Conservation (phyloP, 306 rosid genomes). For the Prunus mume region DNA sequence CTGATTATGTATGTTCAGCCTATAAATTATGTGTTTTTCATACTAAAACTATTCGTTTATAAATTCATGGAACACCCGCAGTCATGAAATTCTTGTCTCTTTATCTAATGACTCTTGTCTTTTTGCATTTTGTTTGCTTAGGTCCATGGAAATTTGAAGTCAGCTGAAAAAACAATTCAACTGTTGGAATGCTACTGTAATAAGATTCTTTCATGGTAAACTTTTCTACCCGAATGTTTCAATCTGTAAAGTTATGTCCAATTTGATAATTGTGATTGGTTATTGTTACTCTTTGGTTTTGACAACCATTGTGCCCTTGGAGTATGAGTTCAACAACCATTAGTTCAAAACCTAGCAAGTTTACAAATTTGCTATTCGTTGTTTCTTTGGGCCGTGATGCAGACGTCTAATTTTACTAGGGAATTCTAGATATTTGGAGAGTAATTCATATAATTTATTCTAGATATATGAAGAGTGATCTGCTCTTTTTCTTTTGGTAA, state of each 20-base stretch:
- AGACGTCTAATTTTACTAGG: not conserved
- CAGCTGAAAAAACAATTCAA: conserved; percentile 45
- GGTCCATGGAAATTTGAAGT: conserved; percentile 49
- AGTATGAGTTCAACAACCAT: not conserved
- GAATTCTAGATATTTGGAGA: not conserved
- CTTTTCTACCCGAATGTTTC: conserved; percentile 1
- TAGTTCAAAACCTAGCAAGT: not conserved
- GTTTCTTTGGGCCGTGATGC: not conserved
- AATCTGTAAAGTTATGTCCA: not conserved
- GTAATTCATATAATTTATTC: not conserved
- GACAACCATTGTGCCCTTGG: not conserved
- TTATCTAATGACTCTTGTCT: conserved; percentile 20
- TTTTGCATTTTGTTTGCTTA: conserved; percentile 35
- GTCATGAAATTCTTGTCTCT: not conserved
- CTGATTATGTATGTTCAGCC: conserved; percentile 49
- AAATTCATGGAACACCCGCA: conserved; percentile 21
- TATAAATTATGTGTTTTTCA: conserved; percentile 20
- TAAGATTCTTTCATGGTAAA: conserved; percentile 82
- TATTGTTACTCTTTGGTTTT: not conserved
- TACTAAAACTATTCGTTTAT: conserved; percentile 1
- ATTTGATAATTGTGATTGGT: not conserved
- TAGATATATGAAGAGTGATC: not conserved
- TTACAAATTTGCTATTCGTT: not conserved
- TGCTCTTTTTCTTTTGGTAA: not conserved
- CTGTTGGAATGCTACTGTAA: conserved; percentile 80